Percentiles rank a stretch among this genome's conserved stretches.
phyloP scores from a whole-genome alignment of 1,284 basidiomycete species.

The Ceraceosorus guamensis region DNA sequence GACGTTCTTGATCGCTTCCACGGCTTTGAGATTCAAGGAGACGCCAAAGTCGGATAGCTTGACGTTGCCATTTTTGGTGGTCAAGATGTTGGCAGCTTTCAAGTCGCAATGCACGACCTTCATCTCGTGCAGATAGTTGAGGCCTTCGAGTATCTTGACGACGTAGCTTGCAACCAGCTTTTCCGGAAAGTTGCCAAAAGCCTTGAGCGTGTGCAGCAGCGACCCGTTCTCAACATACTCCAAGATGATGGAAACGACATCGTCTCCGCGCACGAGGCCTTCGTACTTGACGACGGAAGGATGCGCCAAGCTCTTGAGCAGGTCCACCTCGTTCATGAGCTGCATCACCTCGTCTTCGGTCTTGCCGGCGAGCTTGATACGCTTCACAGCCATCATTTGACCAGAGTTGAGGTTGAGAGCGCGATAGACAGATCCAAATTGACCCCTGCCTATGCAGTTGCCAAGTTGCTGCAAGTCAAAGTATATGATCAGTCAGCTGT shows the following conservation, averaged over 20 bases:
- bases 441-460: constrained; percentile 89
- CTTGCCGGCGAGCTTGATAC: constrained; percentile 75
- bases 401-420: constrained; percentile 78
- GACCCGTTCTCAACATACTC: constrained; percentile 96
- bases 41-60: constrained; percentile 58
- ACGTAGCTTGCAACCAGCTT: constrained; percentile 79
- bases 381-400: constrained; percentile 90
- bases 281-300: constrained; percentile 93
- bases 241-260: constrained; percentile 79
- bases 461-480: no score
- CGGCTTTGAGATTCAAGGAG: constrained; percentile 39
- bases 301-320: constrained; percentile 78
- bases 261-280: constrained; percentile 81
- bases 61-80: constrained; percentile 55
- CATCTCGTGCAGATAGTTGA: constrained; percentile 74
- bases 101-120: constrained; percentile 56
- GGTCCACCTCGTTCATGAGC: constrained; percentile 82
- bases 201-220: constrained; percentile 76
- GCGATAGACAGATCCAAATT: constrained; percentile 90
- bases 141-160: constrained; percentile 83
- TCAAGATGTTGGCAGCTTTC: constrained; percentile 57
- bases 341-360: constrained; percentile 70
- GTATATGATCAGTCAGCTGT: no score
- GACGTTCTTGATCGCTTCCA: constrained; percentile 68
- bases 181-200: constrained; percentile 85